Evolutionary conservation across 441 rosid species (phyloP).

Genomic region (Gossypium davidsonii): DNA sequence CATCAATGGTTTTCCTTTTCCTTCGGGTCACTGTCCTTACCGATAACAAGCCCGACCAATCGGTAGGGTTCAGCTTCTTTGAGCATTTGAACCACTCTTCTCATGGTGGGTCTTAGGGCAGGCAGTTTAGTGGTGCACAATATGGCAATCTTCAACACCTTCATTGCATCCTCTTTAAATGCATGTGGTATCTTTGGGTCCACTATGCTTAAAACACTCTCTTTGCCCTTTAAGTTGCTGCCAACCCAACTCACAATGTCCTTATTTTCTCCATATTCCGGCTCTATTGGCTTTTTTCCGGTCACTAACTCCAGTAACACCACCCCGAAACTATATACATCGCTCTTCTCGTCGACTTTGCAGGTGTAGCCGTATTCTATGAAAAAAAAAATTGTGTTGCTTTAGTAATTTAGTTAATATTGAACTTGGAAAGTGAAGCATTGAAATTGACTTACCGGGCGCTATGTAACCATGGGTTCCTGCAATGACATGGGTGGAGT

Average conservation of each 20-base stretch:
- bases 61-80: conserved; percentile 69
- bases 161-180: conserved; percentile 54
- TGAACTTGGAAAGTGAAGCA: background rate
- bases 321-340: conserved; percentile 91
- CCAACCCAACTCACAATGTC: conserved; percentile 77
- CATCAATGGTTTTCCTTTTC: conserved; percentile 18
- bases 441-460: conserved; percentile 52
- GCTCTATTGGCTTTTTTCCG: conserved; percentile 73
- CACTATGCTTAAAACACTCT: conserved; percentile 43
- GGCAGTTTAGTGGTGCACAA: conserved; percentile 62
- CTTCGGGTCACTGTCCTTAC: conserved; percentile 41
- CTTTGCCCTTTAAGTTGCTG: conserved; percentile 50
- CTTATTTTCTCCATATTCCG: conserved; percentile 64
- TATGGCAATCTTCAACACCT: conserved; percentile 60
- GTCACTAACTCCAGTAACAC: conserved; percentile 85
- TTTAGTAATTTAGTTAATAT: no score
- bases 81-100: conserved; percentile 77
- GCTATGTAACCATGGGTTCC: conserved; percentile 99
- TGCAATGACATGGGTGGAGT: conserved; percentile 64
- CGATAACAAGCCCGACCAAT: conserved; percentile 42
- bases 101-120: conserved; percentile 66
- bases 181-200: conserved; percentile 56
- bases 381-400: no score
- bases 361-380: conserved; percentile 83
- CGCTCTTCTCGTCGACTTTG: conserved; percentile 81